Conservation (phyloP, 306 rosid species). For the Begonia peltatifolia region DNA sequence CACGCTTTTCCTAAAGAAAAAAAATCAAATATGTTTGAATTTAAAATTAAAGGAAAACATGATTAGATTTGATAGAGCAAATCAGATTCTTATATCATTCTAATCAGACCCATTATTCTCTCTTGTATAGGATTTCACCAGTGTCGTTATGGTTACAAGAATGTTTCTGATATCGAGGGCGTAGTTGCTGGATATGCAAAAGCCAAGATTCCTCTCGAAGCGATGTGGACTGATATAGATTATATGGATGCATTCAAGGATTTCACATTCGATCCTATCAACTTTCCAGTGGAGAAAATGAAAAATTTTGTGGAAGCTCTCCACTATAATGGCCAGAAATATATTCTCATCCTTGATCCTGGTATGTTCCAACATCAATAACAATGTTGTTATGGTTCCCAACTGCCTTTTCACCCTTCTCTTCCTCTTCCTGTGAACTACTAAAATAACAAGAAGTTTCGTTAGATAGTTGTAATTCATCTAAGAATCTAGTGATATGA, state of each 20-base stretch:
- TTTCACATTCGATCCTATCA: constrained; percentile 76
- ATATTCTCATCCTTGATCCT: constrained; percentile 71
- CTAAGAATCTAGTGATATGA: no score
- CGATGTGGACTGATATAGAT: constrained; percentile 89
- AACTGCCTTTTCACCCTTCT: neutral
- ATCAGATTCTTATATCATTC: neutral
- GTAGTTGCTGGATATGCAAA: constrained; percentile 68
- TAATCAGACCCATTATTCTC: neutral
- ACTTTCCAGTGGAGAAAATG: constrained; percentile 64
- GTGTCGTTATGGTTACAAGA: constrained; percentile 71
- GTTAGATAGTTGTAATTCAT: no score
- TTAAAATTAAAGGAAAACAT: no score
- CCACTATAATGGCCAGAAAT: constrained; percentile 71
- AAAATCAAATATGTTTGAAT: no score
- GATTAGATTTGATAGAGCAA: no score
- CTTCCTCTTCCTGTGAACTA: neutral
- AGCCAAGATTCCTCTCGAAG: constrained; percentile 75
- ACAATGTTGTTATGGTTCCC: neutral
- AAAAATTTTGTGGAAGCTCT: constrained; percentile 32
- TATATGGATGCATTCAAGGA: constrained; percentile 84
- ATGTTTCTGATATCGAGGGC: constrained; percentile 40
- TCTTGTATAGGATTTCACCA: constrained; percentile 66
- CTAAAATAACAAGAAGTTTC: no score
- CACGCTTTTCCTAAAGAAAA: no score
- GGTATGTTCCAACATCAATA: constrained; percentile 28